These are phyloP conservation scores for Magnolia sinica DNA, from an alignment of 164 flowering plant species.

Conservation along the genomic window DNA sequence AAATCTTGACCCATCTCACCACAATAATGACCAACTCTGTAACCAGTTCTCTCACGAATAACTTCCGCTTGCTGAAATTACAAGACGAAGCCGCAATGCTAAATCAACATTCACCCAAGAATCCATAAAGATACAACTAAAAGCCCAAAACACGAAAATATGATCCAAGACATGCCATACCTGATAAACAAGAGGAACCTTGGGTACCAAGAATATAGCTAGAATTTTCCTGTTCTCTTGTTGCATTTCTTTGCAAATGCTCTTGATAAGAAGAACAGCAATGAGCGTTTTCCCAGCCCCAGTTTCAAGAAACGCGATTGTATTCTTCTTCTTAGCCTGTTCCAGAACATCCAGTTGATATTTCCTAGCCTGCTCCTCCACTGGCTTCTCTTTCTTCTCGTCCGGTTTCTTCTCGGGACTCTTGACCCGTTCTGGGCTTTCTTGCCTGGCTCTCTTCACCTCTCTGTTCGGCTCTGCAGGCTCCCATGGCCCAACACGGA, in stretches of 20 bases:
- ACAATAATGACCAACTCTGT: constrained; percentile 92
- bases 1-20: constrained; percentile 99
- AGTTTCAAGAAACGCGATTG: constrained; percentile 98
- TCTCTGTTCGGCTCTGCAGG: constrained; percentile 40
- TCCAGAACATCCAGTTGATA: constrained; percentile 97
- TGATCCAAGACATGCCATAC: constrained; percentile 14
- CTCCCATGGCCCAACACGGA: constrained; percentile 70
- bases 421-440: constrained; percentile 30
- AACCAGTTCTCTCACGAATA: constrained; percentile 80
- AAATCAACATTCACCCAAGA: background rate
- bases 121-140: background rate
- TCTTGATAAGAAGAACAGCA: constrained; percentile 89
- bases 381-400: constrained; percentile 48
- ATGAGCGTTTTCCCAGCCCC: constrained; percentile 97
- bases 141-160: too few species aligned
- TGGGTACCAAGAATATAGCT: constrained; percentile 94
- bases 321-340: constrained; percentile 87
- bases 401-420: constrained; percentile 44
- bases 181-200: constrained; percentile 98
- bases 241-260: constrained; percentile 50
- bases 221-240: constrained; percentile 70
- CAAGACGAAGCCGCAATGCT: constrained; percentile 5
- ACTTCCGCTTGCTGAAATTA: constrained; percentile 94
- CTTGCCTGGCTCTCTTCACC: constrained; percentile 32
- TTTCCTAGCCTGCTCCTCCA: constrained; percentile 78